A percentile compares a stretch with the other conserved stretches of the same genome.
phyloP scores from a whole-genome alignment of 169 alveolate species.

The Babesia bovis region DNA sequence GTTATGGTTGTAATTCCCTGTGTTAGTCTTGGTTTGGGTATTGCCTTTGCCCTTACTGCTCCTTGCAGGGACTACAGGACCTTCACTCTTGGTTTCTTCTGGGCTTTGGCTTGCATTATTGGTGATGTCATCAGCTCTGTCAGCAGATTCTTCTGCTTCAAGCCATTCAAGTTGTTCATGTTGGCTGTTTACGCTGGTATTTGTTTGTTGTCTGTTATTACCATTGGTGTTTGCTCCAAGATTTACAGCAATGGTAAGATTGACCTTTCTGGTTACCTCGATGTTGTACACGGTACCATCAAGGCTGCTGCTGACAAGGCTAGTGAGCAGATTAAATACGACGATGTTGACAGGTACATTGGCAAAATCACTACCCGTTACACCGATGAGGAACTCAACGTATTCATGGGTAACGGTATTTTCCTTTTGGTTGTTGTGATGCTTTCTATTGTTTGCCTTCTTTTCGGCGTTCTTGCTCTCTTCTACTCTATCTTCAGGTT shows the following conservation, averaged over 20 bases:
- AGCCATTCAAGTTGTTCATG: slow-evolving; percentile 39
- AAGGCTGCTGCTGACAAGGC: slow-evolving; percentile 11
- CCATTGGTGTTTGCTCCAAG: slow-evolving; percentile 45
- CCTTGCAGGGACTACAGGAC: slow-evolving; percentile 68
- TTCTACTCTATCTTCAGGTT: slow-evolving; percentile 54
- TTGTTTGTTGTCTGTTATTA: slow-evolving; percentile 34
- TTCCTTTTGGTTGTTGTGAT: slow-evolving; percentile 35
- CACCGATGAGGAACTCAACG: slow-evolving; percentile 55
- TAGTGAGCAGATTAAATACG: slow-evolving; percentile 13
- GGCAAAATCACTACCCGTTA: slow-evolving; percentile 28
- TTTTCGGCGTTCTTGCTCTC: slow-evolving; percentile 43
- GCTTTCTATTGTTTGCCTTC: slow-evolving; percentile 36
- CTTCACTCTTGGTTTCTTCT: slow-evolving; percentile 48
- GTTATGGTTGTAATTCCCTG: slow-evolving; percentile 63
- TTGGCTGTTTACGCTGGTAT: slow-evolving; percentile 40
- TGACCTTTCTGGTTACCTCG: slow-evolving; percentile 53
- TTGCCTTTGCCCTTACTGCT: slow-evolving; percentile 50
- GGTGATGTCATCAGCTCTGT: slow-evolving; percentile 58
- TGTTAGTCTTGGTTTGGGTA: slow-evolving; percentile 50
- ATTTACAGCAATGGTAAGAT: slow-evolving; percentile 52
- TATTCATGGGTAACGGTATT: slow-evolving; percentile 64
- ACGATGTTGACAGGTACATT: slow-evolving; percentile 28
- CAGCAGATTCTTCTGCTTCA: slow-evolving; percentile 46
- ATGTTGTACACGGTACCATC: slow-evolving; percentile 42
- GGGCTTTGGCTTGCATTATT: slow-evolving; percentile 48